Percentiles rank a stretch among this genome's conserved stretches.
phyloP scores from a whole-genome alignment of 2,329 filamentous ascomycete species.

The Cladophialophora chaetospira region DNA sequence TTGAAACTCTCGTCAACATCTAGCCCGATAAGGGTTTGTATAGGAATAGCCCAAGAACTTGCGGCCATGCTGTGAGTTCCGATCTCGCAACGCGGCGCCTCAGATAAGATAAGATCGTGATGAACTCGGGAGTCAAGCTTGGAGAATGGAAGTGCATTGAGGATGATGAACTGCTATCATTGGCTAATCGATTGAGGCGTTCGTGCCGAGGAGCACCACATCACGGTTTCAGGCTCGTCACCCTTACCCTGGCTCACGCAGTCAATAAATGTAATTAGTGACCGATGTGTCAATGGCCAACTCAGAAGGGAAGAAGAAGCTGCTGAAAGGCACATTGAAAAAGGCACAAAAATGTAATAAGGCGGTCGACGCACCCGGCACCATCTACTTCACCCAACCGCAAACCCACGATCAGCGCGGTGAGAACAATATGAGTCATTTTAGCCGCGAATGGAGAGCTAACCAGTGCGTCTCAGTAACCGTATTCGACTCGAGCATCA shows the following conservation, averaged over 20 bases:
- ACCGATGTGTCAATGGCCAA: conserved; percentile 20
- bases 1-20: conserved; percentile 24
- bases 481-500: conserved; percentile 39
- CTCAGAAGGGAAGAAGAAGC: conserved; percentile 8
- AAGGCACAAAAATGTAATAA: conserved; percentile 15
- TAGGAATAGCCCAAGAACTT: conserved; percentile 17
- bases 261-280: no score
- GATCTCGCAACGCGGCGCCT: no score
- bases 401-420: conserved; percentile 28
- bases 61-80: conserved; percentile 15
- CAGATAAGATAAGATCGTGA: conserved; percentile 31
- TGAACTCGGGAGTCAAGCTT: background rate
- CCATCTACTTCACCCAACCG: conserved; percentile 24
- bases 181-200: background rate
- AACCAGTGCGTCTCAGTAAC: conserved; percentile 28
- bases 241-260: no score
- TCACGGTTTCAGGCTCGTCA: no score
- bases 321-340: conserved; percentile 25
- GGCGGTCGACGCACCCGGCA: conserved; percentile 8
- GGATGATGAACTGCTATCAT: background rate
- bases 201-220: background rate
- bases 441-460: conserved; percentile 9
- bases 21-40: conserved; percentile 19
- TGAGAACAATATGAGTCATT: conserved; percentile 19
- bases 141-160: background rate